Base-by-base conservation (phyloP, 2,329 filamentous ascomycete species). In the Diplodia seriata region DNA sequence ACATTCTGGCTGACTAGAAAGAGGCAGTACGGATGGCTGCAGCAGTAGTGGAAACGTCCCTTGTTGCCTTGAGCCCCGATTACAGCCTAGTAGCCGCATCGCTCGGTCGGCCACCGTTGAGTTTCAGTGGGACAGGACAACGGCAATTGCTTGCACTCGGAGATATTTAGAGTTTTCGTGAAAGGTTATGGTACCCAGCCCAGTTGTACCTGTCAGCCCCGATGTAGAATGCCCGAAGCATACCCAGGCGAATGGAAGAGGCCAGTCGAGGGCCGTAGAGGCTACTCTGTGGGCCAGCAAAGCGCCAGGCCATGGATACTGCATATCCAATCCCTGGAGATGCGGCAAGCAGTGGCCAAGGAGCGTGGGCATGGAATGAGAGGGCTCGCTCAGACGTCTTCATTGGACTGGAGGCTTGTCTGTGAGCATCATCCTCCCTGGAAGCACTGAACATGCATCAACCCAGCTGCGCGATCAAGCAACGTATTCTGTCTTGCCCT, bases 381-480 rank as follows among this genome's bases (percentile, higher is more conserved):
- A 43, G 9, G 31, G 12, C 11, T 20, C 20, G 36, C n/a, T 31
- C 33, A 43, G n/a, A 62, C 26, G 40, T 47, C 20, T 61, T 61
- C 40, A 29, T 40, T 36, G 38, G 43, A 26, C 2, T 8, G 7
- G 20, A 59, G 55, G 43, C 43, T n/a, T 56, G 31, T 63, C 59
- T 47, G 59, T 63, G 59, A 63, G 59, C 33, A 61, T 23, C 40
- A 18, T 43, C 20, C 20, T 51, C 47, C 38, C 59, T 63, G 59
- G 50, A 62, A 62, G 43, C 14, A n/a, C 31, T 63, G 47, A 50
- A 23, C 47, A 51, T 62, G 57, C 57, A 36, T 51, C 59, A 20
- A 63, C 59, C 43, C 57, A 62, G 57, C 57, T 40, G 56, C 57
- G 57, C 43, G 57, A 50, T 26, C 50, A 43, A 62, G 57, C 57